Evolutionary conservation across 208 protist genomes (phyloP), one percentile per base, ranked within the genome.

Genomic region (Lotmaria passim): DNA sequence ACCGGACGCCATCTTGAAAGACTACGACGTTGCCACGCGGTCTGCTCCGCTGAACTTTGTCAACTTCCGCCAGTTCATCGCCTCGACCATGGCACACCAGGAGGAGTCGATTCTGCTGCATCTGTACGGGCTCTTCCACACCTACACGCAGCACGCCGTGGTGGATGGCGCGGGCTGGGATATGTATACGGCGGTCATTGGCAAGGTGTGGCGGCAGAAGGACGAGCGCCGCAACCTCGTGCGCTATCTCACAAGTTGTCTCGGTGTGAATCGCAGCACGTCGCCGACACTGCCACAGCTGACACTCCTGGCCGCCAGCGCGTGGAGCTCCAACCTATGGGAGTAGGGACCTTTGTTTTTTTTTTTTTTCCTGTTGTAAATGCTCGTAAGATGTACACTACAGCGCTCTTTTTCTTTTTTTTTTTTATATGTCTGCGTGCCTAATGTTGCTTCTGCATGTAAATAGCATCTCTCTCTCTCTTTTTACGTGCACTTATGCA

Each of bases 11-110:
- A 78, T 91, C 10, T 43, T 96, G 23, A 81, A 71, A 15, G 88
- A 95, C 39, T 96, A 86, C 70, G 78, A 93, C 50, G 87, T 92
- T 82, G 74, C 89, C 31, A 90, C 91, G 17, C 88, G 89, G 19
- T 83, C 81, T 3, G 83, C 87, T 1, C 80, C 87, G 21, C 70
- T 96, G 24, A 95, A 90, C 12, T 86, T 94, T 36, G 65, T 72
- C 15, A 82, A 83, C 23, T 77, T 96, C 65, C 92, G 92, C 24
- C 39, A 78, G 38, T 96, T 92, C 61, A 57, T 96, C 8, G 81
- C 88, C 24, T 78, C 79, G 6, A 56, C 75, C 4, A 93, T 93
- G 76, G 62, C 89, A n/a, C 92, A 95, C 66, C 79, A 83, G 53
- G 92, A 96, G 66, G 89, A 96, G 65, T 78, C 83, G 14, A 61